Conservation (phyloP, 2,329 filamentous ascomycete genomes). For the Cladosporium cucumerinum region DNA sequence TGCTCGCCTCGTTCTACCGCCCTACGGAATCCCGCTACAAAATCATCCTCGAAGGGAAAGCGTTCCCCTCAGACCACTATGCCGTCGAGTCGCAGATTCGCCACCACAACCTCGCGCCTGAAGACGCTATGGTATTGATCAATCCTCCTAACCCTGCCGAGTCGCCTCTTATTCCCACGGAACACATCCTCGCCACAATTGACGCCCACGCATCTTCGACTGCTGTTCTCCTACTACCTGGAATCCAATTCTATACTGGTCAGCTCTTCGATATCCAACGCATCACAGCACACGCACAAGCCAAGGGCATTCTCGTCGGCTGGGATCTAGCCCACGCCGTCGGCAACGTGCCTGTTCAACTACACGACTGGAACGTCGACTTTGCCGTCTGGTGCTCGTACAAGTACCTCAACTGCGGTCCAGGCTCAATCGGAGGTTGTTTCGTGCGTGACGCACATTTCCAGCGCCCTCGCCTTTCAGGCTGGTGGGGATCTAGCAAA, state of each 20-base stretch:
- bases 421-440: slow-evolving; percentile 73
- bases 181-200: slow-evolving; percentile 68
- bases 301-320: slow-evolving; percentile 67
- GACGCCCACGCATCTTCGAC: slow-evolving; percentile 69
- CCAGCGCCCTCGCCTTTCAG: slow-evolving; percentile 63
- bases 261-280: slow-evolving; percentile 78
- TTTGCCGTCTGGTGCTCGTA: slow-evolving; percentile 93
- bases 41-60: slow-evolving; percentile 84
- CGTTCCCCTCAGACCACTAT: slow-evolving; percentile 88
- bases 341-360: slow-evolving; percentile 73
- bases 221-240: slow-evolving; percentile 75
- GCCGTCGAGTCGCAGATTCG: slow-evolving; percentile 77
- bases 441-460: slow-evolving; percentile 74
- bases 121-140: slow-evolving; percentile 69
- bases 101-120: slow-evolving; percentile 65
- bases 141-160: slow-evolving; percentile 54
- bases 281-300: slow-evolving; percentile 75
- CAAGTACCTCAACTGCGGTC: slow-evolving; percentile 90
- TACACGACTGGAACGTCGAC: slow-evolving; percentile 89
- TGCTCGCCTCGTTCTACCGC: slow-evolving; percentile 80
- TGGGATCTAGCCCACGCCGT: slow-evolving; percentile 88
- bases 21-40: slow-evolving; percentile 66
- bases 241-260: slow-evolving; percentile 87
- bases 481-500: slow-evolving; percentile 87
- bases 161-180: slow-evolving; percentile 58